Conservation (phyloP, 306 rosid species). For the Hylodesmum podocarpum region DNA sequence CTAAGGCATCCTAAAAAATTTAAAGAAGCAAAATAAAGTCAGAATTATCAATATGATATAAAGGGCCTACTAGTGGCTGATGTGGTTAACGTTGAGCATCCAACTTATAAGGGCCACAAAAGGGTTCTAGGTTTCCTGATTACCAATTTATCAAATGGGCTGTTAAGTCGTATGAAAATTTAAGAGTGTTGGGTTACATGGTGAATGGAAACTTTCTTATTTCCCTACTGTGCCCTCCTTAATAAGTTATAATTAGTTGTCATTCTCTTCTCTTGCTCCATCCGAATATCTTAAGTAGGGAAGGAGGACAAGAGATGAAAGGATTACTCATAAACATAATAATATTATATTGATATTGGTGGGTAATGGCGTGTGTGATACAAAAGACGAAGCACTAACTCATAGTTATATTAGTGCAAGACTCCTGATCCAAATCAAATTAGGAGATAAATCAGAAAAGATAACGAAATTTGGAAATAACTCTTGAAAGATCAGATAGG, state of each 20-base stretch:
- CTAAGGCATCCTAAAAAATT: slow-evolving; percentile 74
- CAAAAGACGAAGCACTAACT: neutral
- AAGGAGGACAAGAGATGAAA: neutral
- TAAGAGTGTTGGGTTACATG: neutral
- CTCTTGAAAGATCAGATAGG: neutral
- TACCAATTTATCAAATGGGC: neutral
- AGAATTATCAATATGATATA: neutral
- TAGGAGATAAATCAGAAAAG: neutral
- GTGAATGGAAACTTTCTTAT: neutral
- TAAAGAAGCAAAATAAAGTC: slow-evolving; percentile 30
- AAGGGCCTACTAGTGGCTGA: slow-evolving; percentile 6
- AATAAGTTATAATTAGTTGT: neutral
- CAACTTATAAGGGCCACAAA: neutral
- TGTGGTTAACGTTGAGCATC: neutral
- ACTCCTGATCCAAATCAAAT: neutral
- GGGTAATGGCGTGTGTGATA: neutral
- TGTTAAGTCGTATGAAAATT: neutral
- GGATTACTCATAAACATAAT: neutral
- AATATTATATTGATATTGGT: neutral
- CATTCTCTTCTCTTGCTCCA: neutral
- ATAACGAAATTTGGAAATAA: neutral
- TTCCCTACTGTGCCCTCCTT: neutral
- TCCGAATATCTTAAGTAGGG: neutral
- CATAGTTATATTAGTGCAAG: neutral
- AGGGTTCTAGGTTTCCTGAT: neutral